Evolutionary conservation across 2,329 filamentous ascomycete species (phyloP).

Genomic region (Verticillium zaregamsianum): DNA sequence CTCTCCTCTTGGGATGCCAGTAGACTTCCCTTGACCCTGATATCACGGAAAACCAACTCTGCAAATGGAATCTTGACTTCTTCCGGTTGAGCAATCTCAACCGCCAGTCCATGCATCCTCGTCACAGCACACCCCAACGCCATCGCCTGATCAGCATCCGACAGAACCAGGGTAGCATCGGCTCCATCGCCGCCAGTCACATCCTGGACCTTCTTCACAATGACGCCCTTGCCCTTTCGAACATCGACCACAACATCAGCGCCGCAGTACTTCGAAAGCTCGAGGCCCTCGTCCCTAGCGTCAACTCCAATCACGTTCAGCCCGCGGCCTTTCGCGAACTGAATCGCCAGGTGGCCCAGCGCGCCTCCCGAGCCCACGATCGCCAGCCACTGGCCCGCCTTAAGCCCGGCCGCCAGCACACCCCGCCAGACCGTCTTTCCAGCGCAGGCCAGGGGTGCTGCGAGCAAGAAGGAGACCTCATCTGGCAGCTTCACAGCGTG

Average conservation of each 20-base stretch:
- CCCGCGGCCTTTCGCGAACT: constrained; percentile 81
- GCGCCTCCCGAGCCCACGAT: constrained; percentile 75
- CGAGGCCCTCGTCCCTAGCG: constrained; percentile 49
- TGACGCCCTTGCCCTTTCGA: constrained; percentile 38
- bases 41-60: constrained; percentile 50
- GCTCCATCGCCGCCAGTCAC: constrained; percentile 45
- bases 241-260: constrained; percentile 51
- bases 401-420: constrained; percentile 34
- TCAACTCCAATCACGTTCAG: constrained; percentile 70
- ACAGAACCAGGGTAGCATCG: constrained; percentile 48
- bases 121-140: constrained; percentile 51
- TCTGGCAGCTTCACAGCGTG: constrained; percentile 42
- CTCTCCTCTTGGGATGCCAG: constrained; percentile 38
- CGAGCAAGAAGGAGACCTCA: constrained; percentile 41
- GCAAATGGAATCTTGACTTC: constrained; percentile 31
- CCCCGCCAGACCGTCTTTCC: constrained; percentile 47
- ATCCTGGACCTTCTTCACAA: constrained; percentile 40
- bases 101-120: constrained; percentile 52
- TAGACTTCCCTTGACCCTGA: constrained; percentile 43
- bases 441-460: constrained; percentile 54
- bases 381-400: constrained; percentile 60
- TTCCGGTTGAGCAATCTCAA: constrained; percentile 53
- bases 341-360: constrained; percentile 63
- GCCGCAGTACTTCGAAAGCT: constrained; percentile 39
- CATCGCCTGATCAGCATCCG: constrained; percentile 46